These are phyloP conservation scores for Rhododendron griersonianum DNA, from an alignment of 148 eudicot genomes.

Conservation along the genomic window DNA sequence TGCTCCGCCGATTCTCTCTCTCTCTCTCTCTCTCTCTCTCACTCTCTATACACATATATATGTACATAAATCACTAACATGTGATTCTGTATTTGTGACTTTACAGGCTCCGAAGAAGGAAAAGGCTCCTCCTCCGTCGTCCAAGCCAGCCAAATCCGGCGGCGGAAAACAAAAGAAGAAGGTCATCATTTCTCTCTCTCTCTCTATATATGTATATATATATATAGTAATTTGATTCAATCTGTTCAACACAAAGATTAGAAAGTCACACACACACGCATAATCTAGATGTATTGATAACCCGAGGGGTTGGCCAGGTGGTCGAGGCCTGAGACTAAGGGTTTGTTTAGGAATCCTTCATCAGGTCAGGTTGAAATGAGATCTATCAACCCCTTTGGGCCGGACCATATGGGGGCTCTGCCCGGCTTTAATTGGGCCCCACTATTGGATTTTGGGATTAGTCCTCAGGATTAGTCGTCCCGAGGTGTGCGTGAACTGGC, in stretches of 20 bases:
- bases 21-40: background rate
- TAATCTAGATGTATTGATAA: background rate
- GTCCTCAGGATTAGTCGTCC: background rate
- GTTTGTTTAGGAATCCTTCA: background rate
- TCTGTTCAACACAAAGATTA: background rate
- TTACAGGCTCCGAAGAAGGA: constrained; percentile 90
- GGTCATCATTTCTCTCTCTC: constrained; percentile 26
- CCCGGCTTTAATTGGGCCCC: background rate
- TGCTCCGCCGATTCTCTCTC: background rate
- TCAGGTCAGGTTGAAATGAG: background rate
- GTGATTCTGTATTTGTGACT: background rate
- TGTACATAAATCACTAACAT: background rate
- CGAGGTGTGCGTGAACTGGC: background rate
- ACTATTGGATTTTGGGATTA: background rate
- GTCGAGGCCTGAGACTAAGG: background rate
- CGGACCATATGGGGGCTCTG: background rate
- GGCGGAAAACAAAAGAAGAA: constrained; percentile 98
- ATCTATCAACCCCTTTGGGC: background rate
- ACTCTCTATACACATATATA: background rate
- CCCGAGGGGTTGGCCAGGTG: background rate
- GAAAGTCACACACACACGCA: background rate
- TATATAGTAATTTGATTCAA: background rate
- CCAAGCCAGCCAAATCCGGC: constrained; percentile 93
- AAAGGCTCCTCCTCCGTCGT: constrained; percentile 75
- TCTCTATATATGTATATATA: background rate